Conservation (phyloP, 768 basidiomycete genomes). For the Podaxis rugospora region DNA sequence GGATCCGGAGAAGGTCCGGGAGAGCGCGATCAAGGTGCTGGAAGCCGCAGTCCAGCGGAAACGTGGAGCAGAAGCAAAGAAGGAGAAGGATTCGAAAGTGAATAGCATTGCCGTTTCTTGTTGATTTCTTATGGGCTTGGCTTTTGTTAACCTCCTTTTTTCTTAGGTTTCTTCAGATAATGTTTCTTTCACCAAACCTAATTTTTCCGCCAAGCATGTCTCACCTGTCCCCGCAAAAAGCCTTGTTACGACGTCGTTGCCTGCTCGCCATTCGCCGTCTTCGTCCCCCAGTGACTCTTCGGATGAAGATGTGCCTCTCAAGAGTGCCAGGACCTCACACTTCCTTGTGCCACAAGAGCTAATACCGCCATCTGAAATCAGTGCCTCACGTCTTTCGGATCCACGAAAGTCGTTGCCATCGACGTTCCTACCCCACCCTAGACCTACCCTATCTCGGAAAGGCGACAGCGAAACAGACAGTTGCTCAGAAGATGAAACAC, state of each 20-base stretch:
- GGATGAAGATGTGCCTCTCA: background rate
- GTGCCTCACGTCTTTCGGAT: background rate
- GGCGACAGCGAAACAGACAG: background rate
- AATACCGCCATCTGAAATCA: too few relatives aligned
- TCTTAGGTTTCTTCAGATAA: background rate
- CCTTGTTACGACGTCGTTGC: background rate
- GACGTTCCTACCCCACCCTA: background rate
- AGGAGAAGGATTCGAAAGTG: background rate
- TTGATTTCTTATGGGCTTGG: background rate
- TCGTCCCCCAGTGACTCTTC: background rate
- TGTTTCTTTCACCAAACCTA: background rate
- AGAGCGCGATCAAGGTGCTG: conserved; percentile 36
- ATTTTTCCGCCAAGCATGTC: conserved; percentile 5
- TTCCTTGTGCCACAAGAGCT: background rate
- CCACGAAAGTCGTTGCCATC: background rate
- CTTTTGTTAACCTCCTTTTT: background rate
- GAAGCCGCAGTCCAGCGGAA: conserved; percentile 27
- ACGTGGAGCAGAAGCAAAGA: background rate
- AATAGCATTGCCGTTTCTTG: background rate
- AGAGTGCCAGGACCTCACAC: background rate
- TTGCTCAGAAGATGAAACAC: background rate
- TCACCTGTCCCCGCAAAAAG: background rate
- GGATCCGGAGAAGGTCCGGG: conserved; percentile 19
- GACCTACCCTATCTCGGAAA: background rate
- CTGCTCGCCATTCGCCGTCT: background rate